These are phyloP conservation scores for Hygrophorus russula DNA, from an alignment of 768 basidiomycete species.

Conservation along the genomic window DNA sequence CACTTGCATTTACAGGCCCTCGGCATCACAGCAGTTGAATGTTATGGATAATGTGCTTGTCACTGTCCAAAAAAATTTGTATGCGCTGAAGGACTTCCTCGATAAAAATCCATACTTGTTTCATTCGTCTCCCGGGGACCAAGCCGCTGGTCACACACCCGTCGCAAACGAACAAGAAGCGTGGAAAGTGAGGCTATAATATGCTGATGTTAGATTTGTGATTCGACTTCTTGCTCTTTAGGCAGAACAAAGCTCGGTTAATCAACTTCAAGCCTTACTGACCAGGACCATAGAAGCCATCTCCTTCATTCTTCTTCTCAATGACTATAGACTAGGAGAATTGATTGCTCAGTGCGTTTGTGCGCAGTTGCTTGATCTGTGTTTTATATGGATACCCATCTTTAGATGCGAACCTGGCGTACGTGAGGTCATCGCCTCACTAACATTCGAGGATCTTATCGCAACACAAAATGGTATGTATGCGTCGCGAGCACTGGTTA, in stretches of 20 bases:
- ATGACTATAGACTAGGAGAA: slow-evolving; percentile 83
- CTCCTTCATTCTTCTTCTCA: slow-evolving; percentile 84
- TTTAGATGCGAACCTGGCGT: slow-evolving; percentile 60
- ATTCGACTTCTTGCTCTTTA: slow-evolving; percentile 18
- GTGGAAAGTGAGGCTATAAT: slow-evolving; percentile 53
- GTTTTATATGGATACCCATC: slow-evolving; percentile 2
- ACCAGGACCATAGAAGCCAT: slow-evolving; percentile 87
- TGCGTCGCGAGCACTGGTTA: slow-evolving; percentile 84
- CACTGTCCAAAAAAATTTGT: slow-evolving; percentile 71
- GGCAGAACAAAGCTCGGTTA: slow-evolving; percentile 78
- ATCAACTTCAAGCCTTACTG: slow-evolving; percentile 64
- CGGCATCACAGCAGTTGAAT: slow-evolving; percentile 44
- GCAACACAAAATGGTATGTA: slow-evolving; percentile 77
- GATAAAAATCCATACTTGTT: slow-evolving; percentile 80
- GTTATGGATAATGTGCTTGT: slow-evolving; percentile 53
- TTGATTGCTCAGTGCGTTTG: slow-evolving; percentile 63
- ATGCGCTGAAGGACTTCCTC: slow-evolving; percentile 64
- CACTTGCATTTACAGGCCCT: slow-evolving; percentile 18
- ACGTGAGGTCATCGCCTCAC: slow-evolving; percentile 53
- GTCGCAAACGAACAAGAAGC: slow-evolving; percentile 72
- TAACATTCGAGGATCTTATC: slow-evolving; percentile 84
- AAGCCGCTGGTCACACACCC: slow-evolving; percentile 42
- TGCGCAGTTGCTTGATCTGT: slow-evolving; percentile 1
- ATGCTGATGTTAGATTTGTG: neutral
- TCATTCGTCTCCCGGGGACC: slow-evolving; percentile 65